Base-by-base conservation (phyloP, 306 rosid genomes). In the Styphnolobium japonicum region DNA sequence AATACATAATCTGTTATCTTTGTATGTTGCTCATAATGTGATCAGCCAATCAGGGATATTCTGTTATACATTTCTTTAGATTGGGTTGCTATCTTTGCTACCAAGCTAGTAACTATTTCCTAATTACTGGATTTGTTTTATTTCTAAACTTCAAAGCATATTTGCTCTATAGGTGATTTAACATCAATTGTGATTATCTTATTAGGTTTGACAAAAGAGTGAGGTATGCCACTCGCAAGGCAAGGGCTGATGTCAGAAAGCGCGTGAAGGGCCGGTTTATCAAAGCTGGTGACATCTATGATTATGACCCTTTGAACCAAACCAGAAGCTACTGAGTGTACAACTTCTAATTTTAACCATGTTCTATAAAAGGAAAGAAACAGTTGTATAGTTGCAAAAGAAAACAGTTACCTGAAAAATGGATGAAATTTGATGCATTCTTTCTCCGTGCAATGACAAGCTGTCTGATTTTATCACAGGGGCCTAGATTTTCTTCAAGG, bases 211-310 rank as follows among this genome's bases (percentile, higher is more conserved):
- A 90, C 33, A 95, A 95, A 85, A 90, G 81, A 82, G 98, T 95
- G 80, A 85, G 99, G 71, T 93, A 95, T 61, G 97, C 90, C 76
- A 91, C 99, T 77, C 98, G 97, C 63, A 95, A 95, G 87, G 98
- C 92, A 15, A 89, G 98, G 78, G 99, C 99, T 1, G 99, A 92
- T 84, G 86, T 88, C 61, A 86, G 99, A 83, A 91, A 65, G 84
- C 95, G 98, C 10, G 99, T 93, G 86, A 95, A 95, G 86, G 99
- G 99, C 71, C 94, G 98, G 25, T 93, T 95, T 78, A 90, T 95
- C 51, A 95, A 95, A 89, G 96, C 98, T 14, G 99, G 99, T 23
- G 98, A 95, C 49, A 87, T 76, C 66, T 91, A 86, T 79, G 97
- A 95, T 85, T 95, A 93, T 49, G 99, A 95, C 73, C 98, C 98